Conservation (phyloP, 306 rosid genomes). For the Pterocarpus santalinus region DNA sequence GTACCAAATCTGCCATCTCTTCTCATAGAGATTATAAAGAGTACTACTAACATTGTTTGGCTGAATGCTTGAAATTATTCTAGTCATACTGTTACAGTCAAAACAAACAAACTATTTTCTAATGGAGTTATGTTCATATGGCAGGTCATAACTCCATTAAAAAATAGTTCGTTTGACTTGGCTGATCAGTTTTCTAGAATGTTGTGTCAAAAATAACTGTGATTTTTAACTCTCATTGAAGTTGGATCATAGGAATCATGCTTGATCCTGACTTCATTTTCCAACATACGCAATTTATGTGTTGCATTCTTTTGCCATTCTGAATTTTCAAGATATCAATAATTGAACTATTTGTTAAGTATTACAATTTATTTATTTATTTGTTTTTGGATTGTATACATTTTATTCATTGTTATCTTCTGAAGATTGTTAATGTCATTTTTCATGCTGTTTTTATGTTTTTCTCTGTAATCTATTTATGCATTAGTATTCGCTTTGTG, state of each 20-base stretch:
- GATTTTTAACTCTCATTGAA: neutral
- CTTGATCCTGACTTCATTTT: neutral
- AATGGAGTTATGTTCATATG: slow-evolving; percentile 34
- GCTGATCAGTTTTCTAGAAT: slow-evolving; percentile 42
- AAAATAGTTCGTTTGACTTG: slow-evolving; percentile 52
- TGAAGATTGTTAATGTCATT: neutral
- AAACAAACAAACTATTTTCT: slow-evolving; percentile 46
- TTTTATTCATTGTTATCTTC: neutral
- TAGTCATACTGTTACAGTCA: slow-evolving; percentile 14
- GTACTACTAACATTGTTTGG: neutral
- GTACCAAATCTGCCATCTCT: neutral
- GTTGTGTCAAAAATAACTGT: neutral
- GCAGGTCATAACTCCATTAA: slow-evolving; percentile 48
- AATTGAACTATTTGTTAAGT: neutral
- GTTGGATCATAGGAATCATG: slow-evolving; percentile 27
- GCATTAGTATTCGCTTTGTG: neutral
- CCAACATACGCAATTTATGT: neutral
- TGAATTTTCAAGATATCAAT: neutral
- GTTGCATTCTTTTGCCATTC: neutral
- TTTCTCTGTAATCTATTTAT: neutral
- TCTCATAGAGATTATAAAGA: neutral
- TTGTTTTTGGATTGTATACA: neutral
- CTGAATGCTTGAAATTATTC: slow-evolving; percentile 18
- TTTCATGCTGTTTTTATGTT: neutral
- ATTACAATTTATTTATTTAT: slow-evolving; percentile 2